phyloP scores from a whole-genome alignment of 371 early-diverging fungal species.

The Saksenaea vasiformis region DNA sequence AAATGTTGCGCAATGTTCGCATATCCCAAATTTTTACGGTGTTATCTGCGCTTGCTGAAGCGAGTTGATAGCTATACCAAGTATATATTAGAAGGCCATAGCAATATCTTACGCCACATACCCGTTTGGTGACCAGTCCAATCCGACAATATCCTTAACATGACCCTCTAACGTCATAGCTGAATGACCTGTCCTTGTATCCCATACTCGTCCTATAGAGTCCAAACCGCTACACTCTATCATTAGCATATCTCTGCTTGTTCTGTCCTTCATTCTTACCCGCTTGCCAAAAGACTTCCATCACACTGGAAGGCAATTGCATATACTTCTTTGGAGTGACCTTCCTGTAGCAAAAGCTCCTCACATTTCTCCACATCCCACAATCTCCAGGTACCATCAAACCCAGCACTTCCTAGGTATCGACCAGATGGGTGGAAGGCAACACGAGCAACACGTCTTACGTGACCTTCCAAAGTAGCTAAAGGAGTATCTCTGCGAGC shows the following conservation, averaged over 20 bases:
- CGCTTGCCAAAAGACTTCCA: constrained; percentile 89
- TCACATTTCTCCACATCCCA: constrained; percentile 84
- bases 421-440: constrained; percentile 91
- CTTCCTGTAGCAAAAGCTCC: constrained; percentile 90
- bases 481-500: constrained; percentile 72
- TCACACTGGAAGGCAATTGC: constrained; percentile 89
- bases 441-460: constrained; percentile 81
- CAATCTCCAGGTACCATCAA: constrained; percentile 93
- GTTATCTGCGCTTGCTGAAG: constrained; percentile 82
- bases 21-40: constrained; percentile 91
- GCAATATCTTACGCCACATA: constrained; percentile 23
- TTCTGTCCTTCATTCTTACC: constrained; percentile 41
- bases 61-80: constrained; percentile 64
- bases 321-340: constrained; percentile 92
- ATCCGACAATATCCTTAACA: constrained; percentile 81
- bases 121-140: constrained; percentile 94
- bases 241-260: not conserved
- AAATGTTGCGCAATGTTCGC: constrained; percentile 73
- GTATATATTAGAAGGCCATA: not conserved
- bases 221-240: constrained; percentile 74
- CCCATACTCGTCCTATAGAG: constrained; percentile 93
- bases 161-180: constrained; percentile 91
- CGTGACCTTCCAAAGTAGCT: constrained; percentile 79
- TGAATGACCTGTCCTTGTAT: constrained; percentile 88
- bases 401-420: constrained; percentile 87